Conservation (phyloP, 1,284 basidiomycete species). For the Mrakiaceae sp. region DNA sequence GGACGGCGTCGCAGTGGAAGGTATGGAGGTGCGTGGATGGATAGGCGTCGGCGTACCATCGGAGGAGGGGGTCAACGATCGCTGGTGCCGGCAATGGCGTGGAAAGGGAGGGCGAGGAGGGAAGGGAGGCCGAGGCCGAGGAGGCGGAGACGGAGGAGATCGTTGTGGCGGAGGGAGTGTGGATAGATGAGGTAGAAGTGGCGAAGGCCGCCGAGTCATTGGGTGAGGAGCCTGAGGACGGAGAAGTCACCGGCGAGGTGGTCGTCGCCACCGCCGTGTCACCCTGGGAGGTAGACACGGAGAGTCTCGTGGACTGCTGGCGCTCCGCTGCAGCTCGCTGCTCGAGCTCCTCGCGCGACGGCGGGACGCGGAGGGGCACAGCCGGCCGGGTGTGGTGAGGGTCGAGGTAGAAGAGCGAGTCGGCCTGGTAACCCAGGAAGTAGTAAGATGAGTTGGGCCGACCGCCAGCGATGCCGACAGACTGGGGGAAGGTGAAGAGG, state of each 20-base stretch:
- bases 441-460: conserved; percentile 93
- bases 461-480: conserved; percentile 90
- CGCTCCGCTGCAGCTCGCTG: too few species aligned
- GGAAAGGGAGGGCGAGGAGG: neutral
- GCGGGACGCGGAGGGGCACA: conserved; percentile 58
- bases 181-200: neutral
- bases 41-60: conserved; percentile 57
- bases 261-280: neutral
- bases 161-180: neutral
- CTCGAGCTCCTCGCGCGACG: conserved; percentile 26
- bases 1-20: conserved; percentile 86
- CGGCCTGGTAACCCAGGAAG: conserved; percentile 84
- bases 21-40: conserved; percentile 57
- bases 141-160: neutral
- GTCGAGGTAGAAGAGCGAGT: conserved; percentile 88
- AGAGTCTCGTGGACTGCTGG: too few species aligned
- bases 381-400: conserved; percentile 81
- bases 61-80: conserved; percentile 38
- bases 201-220: neutral
- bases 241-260: neutral
- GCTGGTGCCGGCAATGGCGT: neutral
- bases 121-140: neutral
- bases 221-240: neutral
- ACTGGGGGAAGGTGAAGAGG: conserved; percentile 86
- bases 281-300: neutral